A percentile compares a stretch with the other conserved stretches of the same genome.
Conservation (phyloP, 495 filamentous ascomycete genomes). For the Aspergillus sparsus region DNA sequence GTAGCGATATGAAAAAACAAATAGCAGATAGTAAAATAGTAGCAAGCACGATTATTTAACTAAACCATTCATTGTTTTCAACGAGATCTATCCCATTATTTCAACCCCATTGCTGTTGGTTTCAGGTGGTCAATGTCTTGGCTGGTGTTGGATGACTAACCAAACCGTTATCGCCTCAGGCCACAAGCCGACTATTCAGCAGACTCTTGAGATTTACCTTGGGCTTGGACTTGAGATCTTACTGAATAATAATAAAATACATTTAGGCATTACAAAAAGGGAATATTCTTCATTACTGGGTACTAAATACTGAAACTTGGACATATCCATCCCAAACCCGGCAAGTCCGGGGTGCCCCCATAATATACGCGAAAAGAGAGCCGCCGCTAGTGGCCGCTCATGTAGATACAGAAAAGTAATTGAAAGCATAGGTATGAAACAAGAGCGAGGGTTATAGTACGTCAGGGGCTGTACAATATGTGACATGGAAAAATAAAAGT, state of each 20-base stretch:
- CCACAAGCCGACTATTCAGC: background rate
- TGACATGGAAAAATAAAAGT: background rate
- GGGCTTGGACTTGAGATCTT: too few relatives aligned
- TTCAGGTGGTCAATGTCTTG: slow-evolving; percentile 24
- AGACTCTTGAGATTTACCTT: too few relatives aligned
- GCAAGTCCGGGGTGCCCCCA: background rate
- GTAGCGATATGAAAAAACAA: slow-evolving; percentile 15
- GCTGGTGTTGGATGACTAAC: slow-evolving; percentile 29
- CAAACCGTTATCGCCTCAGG: slow-evolving; percentile 16
- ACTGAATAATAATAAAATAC: too few relatives aligned
- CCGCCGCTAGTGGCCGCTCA: background rate
- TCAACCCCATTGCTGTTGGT: slow-evolving; percentile 19
- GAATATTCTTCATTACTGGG: background rate
- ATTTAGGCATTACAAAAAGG: background rate
- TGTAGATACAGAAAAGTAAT: background rate
- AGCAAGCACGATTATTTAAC: slow-evolving; percentile 1
- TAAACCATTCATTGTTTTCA: slow-evolving; percentile 10
- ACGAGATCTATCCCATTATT: slow-evolving; percentile 9
- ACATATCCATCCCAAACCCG: background rate
- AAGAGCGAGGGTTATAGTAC: background rate
- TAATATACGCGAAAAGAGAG: background rate
- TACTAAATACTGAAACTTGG: background rate
- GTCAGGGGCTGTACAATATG: background rate
- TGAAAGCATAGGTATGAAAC: background rate
- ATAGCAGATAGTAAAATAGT: background rate